Base-by-base conservation (phyloP, 129 eudicot species). In the Tagetes patula region DNA sequence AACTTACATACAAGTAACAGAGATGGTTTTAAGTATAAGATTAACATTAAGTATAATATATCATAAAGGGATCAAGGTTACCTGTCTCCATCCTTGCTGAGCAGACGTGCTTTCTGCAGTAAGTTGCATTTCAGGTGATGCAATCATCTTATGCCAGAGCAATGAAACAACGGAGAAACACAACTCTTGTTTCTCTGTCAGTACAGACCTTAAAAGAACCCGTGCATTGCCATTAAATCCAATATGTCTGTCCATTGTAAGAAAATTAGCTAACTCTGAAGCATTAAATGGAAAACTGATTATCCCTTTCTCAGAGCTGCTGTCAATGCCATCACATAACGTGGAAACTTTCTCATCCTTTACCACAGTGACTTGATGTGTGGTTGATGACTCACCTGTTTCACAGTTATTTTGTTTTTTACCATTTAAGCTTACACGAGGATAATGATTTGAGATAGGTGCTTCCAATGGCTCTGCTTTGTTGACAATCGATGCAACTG, bases 71-170 rank as follows among this genome's bases (percentile, higher is more conserved):
- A 20, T 8, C 32, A 0, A 5, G 9, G n/a, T 40, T 87, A 93
- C 98, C 98, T 94, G 98, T 71, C 98, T 94, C 98, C 98, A 94
- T 75, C 98, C 98, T 85, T 94, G 98, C 74, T 90, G 98, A 6
- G 98, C 98, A 77, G 98, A 94, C 48, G 98, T 94, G 78, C 98
- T 94, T 81, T 90, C 98, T 52, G 96, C 97, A 77, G 71, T 86
- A 45, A 85, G 91, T 78, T 94, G 91, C 31, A 88, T 94, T 79
- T 94, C 98, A 67, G 98, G 98, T 41, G 98, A 83, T 63, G 83
- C 96, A 68, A 94, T 94, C 83, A 94, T 67, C 85, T 86, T 94
- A 81, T 94, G 88, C 98, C 98, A 94, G 63, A 94, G 96, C 82
- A 94, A 84, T 39, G 98, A 94, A 41, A 94, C 98, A 77, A 94